Evolutionary conservation across 306 rosid genomes (phyloP).

Genomic region (Prunus davidiana): DNA sequence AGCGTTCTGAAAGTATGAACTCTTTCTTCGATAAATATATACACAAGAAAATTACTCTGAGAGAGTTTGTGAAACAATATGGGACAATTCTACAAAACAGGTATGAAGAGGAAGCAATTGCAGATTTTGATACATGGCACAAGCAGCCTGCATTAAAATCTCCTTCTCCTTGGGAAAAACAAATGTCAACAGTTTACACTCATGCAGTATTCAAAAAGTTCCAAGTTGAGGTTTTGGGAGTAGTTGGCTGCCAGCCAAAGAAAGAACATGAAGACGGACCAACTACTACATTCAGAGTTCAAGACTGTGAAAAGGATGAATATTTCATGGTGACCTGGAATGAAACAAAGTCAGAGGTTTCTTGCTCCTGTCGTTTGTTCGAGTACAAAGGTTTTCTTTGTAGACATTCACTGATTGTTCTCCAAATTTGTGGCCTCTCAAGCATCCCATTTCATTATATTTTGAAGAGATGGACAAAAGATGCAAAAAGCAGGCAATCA

Average conservation of each 20-base stretch:
- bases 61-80: slow-evolving; percentile 82
- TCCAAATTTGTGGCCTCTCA: slow-evolving; percentile 76
- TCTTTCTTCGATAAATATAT: slow-evolving; percentile 89
- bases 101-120: slow-evolving; percentile 82
- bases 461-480: slow-evolving; percentile 87
- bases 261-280: slow-evolving; percentile 63
- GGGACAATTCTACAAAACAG: slow-evolving; percentile 77
- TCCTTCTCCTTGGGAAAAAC: slow-evolving; percentile 98
- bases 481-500: slow-evolving; percentile 58
- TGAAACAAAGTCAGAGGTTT: slow-evolving; percentile 65
- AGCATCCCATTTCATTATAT: slow-evolving; percentile 77
- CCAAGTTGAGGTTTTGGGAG: slow-evolving; percentile 90
- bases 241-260: slow-evolving; percentile 84
- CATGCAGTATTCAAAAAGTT: slow-evolving; percentile 88
- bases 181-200: slow-evolving; percentile 83
- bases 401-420: slow-evolving; percentile 80
- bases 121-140: slow-evolving; percentile 92
- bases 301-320: slow-evolving; percentile 80
- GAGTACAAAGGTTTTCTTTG: slow-evolving; percentile 94
- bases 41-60: slow-evolving; percentile 79
- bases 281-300: slow-evolving; percentile 58
- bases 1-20: slow-evolving; percentile 83
- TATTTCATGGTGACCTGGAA: slow-evolving; percentile 67
- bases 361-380: slow-evolving; percentile 79
- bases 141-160: slow-evolving; percentile 92